Base-by-base conservation (phyloP, 768 basidiomycete genomes). In the Boletus pseudopeckii region DNA sequence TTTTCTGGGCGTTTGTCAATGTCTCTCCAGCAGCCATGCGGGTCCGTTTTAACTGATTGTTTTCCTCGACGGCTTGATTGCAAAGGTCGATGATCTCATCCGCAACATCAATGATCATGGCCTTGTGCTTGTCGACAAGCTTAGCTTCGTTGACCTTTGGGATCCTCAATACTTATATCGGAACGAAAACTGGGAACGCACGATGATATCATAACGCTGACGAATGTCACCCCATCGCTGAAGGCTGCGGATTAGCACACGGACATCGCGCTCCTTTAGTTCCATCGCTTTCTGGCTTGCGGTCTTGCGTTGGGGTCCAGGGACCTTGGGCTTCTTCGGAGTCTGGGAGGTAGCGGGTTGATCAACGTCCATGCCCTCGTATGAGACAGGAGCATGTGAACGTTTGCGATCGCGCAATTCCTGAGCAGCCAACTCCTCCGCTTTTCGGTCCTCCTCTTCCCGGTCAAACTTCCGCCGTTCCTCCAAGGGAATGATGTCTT, bases 191-290 rank as follows among this genome's bases (percentile, higher is more conserved):
- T 50, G 34, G 46, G 49, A 17, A 81, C 90, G 70, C 70, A 96
- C 95, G 61, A 99, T 97, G 53, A 86, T 78, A 38, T 97, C 93
- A 73, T 97, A 98, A 36, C 97, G 89, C 62, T 88, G 85, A 45
- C 93, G 83, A 56, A 98, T 92, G 71, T 99, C 96, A 37, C 97
- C 97, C 94, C 97, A 99, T 54, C 93, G 88, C 66, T 97, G 94
- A 62, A 99, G 76, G 67, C 94, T 96, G 58, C 96, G 83, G 50
- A 98, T 91, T 33, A 99, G 78, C 37, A 94, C 94, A 52, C 97
- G 92, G 26, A 98, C 85, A 69, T 99, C 97, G 41, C 97, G 85
- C 70, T 98, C 96, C 75, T 96, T 98, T 56, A 99, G 77, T 69
- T 97, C 94, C 85, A 97, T 88, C 17, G 96, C 88, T 68, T 92